Evolutionary conservation across 2,329 filamentous ascomycete genomes (phyloP).

Genomic region (Pseudogymnoascus destructans): DNA sequence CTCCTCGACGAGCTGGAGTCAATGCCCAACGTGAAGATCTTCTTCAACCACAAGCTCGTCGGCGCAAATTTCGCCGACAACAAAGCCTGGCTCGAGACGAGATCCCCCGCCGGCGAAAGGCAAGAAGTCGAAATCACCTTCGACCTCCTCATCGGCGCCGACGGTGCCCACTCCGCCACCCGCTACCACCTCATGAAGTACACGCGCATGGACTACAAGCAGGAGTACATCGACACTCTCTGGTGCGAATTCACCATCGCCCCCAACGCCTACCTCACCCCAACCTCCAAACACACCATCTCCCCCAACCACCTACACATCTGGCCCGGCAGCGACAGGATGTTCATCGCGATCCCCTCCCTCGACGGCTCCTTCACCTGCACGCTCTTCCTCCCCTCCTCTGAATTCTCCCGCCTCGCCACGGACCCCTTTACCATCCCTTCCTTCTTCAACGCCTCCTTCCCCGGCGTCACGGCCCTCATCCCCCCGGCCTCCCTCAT

Average conservation of each 20-base stretch:
- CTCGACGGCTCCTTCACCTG: conserved; percentile 85
- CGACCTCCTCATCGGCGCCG: conserved; percentile 85
- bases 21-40: conserved; percentile 79
- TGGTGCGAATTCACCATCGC: conserved; percentile 93
- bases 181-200: conserved; percentile 96
- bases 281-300: conserved; percentile 51
- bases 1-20: conserved; percentile 72
- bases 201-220: conserved; percentile 75
- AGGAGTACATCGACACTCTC: conserved; percentile 89
- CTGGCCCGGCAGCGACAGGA: conserved; percentile 85
- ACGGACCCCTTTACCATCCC: conserved; percentile 45
- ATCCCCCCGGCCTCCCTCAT: conserved; percentile 56
- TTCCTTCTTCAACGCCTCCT: conserved; percentile 67
- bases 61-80: conserved; percentile 71
- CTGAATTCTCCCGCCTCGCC: conserved; percentile 56
- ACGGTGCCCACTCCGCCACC: conserved; percentile 85
- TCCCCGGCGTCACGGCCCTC: conserved; percentile 69
- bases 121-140: conserved; percentile 73
- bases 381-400: conserved; percentile 74
- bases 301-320: conserved; percentile 93
- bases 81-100: conserved; percentile 74
- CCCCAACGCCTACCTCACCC: conserved; percentile 28
- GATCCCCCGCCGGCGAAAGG: conserved; percentile 24
- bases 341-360: conserved; percentile 95
- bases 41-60: conserved; percentile 88